Conservation (phyloP, 441 rosid genomes). For the Raphanus hybrid region DNA sequence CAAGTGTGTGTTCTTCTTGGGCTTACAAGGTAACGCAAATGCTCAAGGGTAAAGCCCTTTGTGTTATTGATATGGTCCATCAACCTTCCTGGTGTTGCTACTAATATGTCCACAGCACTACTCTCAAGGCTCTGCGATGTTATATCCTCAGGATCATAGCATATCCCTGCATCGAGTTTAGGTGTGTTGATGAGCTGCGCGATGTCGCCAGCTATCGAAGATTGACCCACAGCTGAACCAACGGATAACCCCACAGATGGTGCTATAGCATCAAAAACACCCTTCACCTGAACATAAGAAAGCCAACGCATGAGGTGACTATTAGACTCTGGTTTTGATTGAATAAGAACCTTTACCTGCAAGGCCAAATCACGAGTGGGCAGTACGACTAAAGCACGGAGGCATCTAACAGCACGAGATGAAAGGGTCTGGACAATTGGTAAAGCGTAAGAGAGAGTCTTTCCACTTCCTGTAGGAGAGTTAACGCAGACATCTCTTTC, state of each 20-base stretch:
- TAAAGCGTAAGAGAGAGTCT: constrained; percentile 89
- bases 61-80: constrained; percentile 93
- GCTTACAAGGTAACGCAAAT: constrained; percentile 91
- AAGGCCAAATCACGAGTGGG: constrained; percentile 93
- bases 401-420: constrained; percentile 63
- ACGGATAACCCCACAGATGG: constrained; percentile 92
- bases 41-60: constrained; percentile 90
- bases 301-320: too few species aligned
- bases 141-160: constrained; percentile 76
- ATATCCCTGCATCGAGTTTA: constrained; percentile 80
- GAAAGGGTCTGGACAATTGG: constrained; percentile 83
- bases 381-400: constrained; percentile 89
- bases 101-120: constrained; percentile 90
- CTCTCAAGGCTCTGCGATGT: constrained; percentile 56
- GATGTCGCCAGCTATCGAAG: constrained; percentile 90
- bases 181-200: constrained; percentile 78
- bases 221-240: constrained; percentile 96
- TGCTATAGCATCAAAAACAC: constrained; percentile 87
- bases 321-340: background rate
- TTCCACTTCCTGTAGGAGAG: constrained; percentile 96
- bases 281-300: too few species aligned
- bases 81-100: constrained; percentile 98
- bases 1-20: background rate
- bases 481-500: constrained; percentile 86
- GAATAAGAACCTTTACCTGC: constrained; percentile 57